Percentiles rank a stretch among this genome's conserved stretches.
Conservation (phyloP, 2,329 filamentous ascomycete species). For the Mollisiaceae sp. region DNA sequence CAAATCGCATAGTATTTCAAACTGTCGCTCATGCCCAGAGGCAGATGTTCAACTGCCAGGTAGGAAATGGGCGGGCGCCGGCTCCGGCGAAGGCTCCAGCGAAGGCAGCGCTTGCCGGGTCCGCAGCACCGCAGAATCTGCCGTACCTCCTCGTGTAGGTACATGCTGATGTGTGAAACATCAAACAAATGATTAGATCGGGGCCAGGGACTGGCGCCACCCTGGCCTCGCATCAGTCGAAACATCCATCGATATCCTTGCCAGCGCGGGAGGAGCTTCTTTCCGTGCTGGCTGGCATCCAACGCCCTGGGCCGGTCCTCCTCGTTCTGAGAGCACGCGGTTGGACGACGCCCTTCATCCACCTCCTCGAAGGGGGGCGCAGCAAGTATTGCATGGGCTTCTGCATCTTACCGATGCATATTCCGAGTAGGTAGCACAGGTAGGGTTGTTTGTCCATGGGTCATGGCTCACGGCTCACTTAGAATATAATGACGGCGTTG, state of each 20-base stretch:
- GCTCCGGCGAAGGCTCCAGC: not conserved
- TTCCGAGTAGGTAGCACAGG: slow-evolving; percentile 5
- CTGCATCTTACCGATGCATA: slow-evolving; percentile 10
- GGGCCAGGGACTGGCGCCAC: not conserved
- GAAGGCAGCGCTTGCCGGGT: slow-evolving; percentile 12
- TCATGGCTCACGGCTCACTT: not conserved
- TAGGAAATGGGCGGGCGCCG: not conserved
- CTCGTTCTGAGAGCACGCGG: slow-evolving; percentile 6
- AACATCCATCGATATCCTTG: slow-evolving; percentile 21
- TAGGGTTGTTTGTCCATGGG: slow-evolving; percentile 8
- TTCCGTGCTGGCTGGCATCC: slow-evolving; percentile 4
- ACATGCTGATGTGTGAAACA: slow-evolving; percentile 17
- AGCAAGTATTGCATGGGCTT: slow-evolving; percentile 11
- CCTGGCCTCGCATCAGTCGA: slow-evolving; percentile 27
- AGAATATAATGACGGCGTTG: slow-evolving; percentile 14
- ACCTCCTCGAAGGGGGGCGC: slow-evolving; percentile 11
- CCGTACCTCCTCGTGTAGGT: not conserved
- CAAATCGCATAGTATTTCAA: slow-evolving; percentile 5
- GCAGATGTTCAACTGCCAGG: slow-evolving; percentile 3
- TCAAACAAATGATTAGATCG: slow-evolving; percentile 26
- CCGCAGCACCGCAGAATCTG: slow-evolving; percentile 2
- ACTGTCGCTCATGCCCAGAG: slow-evolving; percentile 3
- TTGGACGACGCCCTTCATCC: slow-evolving; percentile 14
- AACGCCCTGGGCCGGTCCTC: not conserved
- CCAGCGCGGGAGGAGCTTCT: not conserved